These are phyloP conservation scores for Porphyrellus cyaneotinctus DNA, from an alignment of 768 basidiomycete species.

Conservation along the genomic window DNA sequence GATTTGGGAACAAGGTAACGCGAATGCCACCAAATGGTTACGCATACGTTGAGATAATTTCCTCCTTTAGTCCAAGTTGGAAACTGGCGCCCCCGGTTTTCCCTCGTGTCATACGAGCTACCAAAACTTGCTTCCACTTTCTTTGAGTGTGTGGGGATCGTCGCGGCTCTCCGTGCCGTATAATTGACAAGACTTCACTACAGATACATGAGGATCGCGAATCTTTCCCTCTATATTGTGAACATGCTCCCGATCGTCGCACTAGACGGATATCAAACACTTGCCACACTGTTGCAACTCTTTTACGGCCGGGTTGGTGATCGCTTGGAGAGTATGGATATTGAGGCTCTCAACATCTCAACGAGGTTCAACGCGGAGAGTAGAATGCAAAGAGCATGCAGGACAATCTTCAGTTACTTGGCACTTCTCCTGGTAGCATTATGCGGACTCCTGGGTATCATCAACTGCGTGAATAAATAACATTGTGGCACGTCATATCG, in stretches of 20 bases:
- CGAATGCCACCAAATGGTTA: background rate
- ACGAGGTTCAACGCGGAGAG: conserved; percentile 4
- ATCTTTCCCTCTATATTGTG: conserved; percentile 77
- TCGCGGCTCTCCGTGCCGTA: background rate
- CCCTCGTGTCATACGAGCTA: conserved; percentile 26
- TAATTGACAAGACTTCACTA: background rate
- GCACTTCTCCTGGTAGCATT: conserved; percentile 21
- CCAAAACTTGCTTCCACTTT: conserved; percentile 31
- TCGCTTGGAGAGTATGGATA: conserved; percentile 12
- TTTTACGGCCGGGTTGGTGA: conserved; percentile 1
- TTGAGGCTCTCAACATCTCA: conserved; percentile 15
- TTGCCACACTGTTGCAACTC: conserved; percentile 35
- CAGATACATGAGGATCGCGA: conserved; percentile 62
- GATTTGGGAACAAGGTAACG: conserved; percentile 63
- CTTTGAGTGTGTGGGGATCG: conserved; percentile 49
- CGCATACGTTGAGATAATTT: background rate
- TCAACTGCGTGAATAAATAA: conserved; percentile 18
- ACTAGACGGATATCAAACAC: conserved; percentile 67
- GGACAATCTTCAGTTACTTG: conserved; percentile 13
- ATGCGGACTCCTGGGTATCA: conserved; percentile 19
- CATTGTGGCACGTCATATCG: too few species aligned
- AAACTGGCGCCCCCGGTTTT: conserved; percentile 38
- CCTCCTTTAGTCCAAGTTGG: conserved; percentile 49
- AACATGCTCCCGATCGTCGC: conserved; percentile 72
- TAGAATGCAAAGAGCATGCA: conserved; percentile 13